Percentiles rank a stretch among this genome's conserved stretches.
phyloP scores from a whole-genome alignment of 257 asterid species.

The Scutellaria minor region DNA sequence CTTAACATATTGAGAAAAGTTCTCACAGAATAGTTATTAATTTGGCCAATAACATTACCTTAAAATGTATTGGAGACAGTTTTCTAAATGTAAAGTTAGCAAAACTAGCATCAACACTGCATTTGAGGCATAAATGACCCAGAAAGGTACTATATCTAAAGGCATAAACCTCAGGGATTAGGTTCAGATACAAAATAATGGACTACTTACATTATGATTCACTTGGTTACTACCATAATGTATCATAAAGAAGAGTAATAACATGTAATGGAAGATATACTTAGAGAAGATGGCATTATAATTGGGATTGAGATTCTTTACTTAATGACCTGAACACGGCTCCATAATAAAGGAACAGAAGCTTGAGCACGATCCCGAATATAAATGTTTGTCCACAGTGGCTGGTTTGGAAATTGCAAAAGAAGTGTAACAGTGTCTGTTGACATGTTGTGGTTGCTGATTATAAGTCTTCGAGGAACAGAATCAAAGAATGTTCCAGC shows the following conservation, averaged over 20 bases:
- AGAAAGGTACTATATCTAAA: slow-evolving; percentile 20
- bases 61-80: slow-evolving; percentile 14
- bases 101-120: not conserved
- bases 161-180: slow-evolving; percentile 13
- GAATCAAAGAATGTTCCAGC: slow-evolving; percentile 93
- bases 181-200: slow-evolving; percentile 12
- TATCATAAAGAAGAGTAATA: slow-evolving; percentile 2
- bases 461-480: slow-evolving; percentile 81
- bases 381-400: slow-evolving; percentile 88
- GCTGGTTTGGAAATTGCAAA: slow-evolving; percentile 83
- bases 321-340: slow-evolving; percentile 82
- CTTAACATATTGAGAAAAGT: slow-evolving; percentile 26
- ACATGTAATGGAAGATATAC: slow-evolving; percentile 21
- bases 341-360: slow-evolving; percentile 81
- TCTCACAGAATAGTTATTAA: not conserved
- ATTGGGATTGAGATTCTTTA: slow-evolving; percentile 36
- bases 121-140: slow-evolving; percentile 14
- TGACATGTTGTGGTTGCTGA: slow-evolving; percentile 73
- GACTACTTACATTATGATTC: slow-evolving; percentile 6
- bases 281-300: slow-evolving; percentile 21
- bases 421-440: slow-evolving; percentile 84
- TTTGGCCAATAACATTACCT: not conserved
- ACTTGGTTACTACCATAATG: slow-evolving; percentile 5
- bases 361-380: slow-evolving; percentile 74
- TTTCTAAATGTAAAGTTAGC: slow-evolving; percentile 25